Conservation (phyloP, 176 grass and related monocot species). For the Elaeis guineensis region DNA sequence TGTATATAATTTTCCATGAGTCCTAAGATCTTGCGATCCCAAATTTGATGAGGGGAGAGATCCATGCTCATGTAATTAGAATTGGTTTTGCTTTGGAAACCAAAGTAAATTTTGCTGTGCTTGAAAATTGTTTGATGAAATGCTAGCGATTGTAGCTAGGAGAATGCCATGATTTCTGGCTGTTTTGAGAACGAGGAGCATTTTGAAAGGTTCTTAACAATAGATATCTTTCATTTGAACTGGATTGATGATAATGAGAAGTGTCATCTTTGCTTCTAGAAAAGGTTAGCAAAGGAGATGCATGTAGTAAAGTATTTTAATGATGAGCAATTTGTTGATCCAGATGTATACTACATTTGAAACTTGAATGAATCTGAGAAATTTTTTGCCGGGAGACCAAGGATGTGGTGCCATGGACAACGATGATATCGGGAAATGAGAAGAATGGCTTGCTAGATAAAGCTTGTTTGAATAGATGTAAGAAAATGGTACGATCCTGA, state of each 20-base stretch:
- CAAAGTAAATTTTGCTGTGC: constrained; percentile 42
- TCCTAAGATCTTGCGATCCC: too few relatives aligned
- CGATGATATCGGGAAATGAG: constrained; percentile 92
- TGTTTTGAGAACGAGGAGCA: constrained; percentile 65
- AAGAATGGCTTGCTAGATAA: constrained; percentile 75
- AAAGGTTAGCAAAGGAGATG: constrained; percentile 54
- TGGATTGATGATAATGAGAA: constrained; percentile 64
- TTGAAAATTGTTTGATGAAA: constrained; percentile 61
- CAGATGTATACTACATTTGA: constrained; percentile 61
- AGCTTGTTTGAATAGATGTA: too few relatives aligned
- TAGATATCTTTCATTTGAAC: constrained; percentile 57
- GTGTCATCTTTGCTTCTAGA: constrained; percentile 52
- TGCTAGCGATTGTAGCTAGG: constrained; percentile 62
- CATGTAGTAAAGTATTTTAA: constrained; percentile 66
- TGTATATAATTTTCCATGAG: constrained; percentile 76
- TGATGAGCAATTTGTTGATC: constrained; percentile 59
- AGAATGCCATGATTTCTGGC: constrained; percentile 83
- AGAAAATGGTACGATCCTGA: too few relatives aligned
- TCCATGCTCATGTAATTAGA: constrained; percentile 73
- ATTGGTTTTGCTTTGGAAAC: constrained; percentile 51
- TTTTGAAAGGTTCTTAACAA: constrained; percentile 59
- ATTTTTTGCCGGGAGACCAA: too few relatives aligned
- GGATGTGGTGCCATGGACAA: too few relatives aligned
- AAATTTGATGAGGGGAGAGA: too few relatives aligned
- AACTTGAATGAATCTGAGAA: constrained; percentile 46